These are phyloP conservation scores for Aureobasidium zeae DNA, from an alignment of 2,329 filamentous ascomycete genomes.

Conservation along the genomic window DNA sequence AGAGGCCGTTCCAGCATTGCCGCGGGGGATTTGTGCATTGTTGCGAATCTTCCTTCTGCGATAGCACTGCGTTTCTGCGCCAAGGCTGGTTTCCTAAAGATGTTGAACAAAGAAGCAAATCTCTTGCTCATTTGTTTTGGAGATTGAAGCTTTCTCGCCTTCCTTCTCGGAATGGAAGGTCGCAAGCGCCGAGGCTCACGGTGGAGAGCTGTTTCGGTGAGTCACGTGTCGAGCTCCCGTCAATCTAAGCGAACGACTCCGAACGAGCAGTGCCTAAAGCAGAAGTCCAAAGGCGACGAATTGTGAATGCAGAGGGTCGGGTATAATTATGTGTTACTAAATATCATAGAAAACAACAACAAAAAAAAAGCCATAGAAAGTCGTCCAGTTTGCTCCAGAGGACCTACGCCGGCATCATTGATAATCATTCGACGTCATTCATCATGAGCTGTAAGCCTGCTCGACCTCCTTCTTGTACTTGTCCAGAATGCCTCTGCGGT, in stretches of 20 bases:
- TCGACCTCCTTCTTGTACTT: conserved; percentile 45
- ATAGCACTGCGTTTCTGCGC: not conserved
- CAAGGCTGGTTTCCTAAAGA: not conserved
- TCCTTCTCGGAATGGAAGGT: conserved; percentile 11
- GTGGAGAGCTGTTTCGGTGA: conserved; percentile 5
- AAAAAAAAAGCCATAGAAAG: conserved; percentile 8
- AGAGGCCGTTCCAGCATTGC: conserved; percentile 17
- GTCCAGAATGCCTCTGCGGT: conserved; percentile 41
- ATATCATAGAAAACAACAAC: conserved; percentile 7
- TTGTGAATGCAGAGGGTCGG: no score
- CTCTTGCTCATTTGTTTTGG: conserved; percentile 4
- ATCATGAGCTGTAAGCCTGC: conserved; percentile 32
- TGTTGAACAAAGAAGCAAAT: conserved; percentile 1
- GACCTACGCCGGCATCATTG: conserved; percentile 8
- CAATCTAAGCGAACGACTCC: no score
- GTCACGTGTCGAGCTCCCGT: conserved; percentile 13
- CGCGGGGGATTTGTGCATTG: conserved; percentile 20
- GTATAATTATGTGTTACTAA: conserved; percentile 17
- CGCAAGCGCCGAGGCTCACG: conserved; percentile 4
- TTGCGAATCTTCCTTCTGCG: not conserved
- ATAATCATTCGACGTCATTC: not conserved
- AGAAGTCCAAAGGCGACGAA: no score
- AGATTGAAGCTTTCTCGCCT: conserved; percentile 3
- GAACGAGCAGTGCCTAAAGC: no score
- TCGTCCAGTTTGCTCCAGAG: conserved; percentile 4